These are phyloP conservation scores for Tricholoma bakamatsutake DNA, from an alignment of 768 basidiomycete species.

Conservation along the genomic window DNA sequence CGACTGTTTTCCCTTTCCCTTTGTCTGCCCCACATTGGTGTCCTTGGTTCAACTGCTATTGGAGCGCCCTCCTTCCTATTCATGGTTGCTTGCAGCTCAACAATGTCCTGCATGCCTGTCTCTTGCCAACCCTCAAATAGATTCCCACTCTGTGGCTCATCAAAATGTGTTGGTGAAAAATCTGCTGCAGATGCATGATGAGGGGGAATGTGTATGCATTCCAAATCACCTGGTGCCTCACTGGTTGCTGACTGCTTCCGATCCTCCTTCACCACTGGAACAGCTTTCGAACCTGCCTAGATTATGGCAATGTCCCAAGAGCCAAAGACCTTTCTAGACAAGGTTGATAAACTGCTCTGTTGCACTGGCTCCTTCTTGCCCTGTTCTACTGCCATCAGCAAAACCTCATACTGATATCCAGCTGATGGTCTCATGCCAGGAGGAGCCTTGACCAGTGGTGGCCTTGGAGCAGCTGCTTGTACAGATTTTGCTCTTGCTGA, in stretches of 20 bases:
- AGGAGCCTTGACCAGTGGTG: no score
- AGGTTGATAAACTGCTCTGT: background rate
- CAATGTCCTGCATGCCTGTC: background rate
- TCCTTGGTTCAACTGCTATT: background rate
- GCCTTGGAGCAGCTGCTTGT: no score
- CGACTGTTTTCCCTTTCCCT: background rate
- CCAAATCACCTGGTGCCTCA: background rate
- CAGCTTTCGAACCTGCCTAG: background rate
- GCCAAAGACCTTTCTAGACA: background rate
- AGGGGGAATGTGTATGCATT: background rate
- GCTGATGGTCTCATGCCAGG: no score
- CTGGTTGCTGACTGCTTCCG: background rate
- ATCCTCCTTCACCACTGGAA: background rate
- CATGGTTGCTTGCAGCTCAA: background rate
- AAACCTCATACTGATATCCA: no score
- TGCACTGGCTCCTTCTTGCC: background rate
- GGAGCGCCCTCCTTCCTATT: background rate
- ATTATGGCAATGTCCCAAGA: background rate
- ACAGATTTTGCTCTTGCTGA: no score
- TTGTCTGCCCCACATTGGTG: background rate
- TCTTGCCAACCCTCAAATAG: background rate
- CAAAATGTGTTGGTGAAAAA: background rate
- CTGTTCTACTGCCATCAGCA: background rate
- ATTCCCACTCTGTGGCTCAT: background rate
- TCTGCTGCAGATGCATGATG: no score